phyloP scores from a whole-genome alignment of 2,329 filamentous ascomycete genomes.

The Nannizzia gypsea region DNA sequence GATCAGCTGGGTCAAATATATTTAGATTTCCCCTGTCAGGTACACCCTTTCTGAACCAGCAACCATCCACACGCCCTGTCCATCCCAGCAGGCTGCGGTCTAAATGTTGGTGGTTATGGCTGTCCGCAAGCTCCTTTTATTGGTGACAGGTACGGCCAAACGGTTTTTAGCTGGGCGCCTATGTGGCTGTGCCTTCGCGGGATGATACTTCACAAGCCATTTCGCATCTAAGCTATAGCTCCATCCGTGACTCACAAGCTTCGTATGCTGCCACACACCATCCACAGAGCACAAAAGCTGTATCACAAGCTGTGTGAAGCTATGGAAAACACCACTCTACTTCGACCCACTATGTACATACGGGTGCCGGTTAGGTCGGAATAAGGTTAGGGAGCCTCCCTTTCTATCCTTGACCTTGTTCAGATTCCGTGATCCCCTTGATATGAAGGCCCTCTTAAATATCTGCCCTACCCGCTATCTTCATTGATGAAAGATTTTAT shows the following conservation, averaged over 20 bases:
- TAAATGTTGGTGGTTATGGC: background rate
- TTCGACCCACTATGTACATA: background rate
- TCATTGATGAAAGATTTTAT: background rate
- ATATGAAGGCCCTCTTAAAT: background rate
- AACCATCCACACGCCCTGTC: background rate
- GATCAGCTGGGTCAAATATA: background rate
- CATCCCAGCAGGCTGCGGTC: background rate
- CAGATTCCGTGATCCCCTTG: background rate
- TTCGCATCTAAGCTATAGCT: background rate
- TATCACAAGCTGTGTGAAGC: background rate
- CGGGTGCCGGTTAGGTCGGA: background rate
- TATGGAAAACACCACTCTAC: too few species aligned
- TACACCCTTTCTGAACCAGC: constrained; percentile 1
- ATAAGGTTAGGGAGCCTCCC: background rate
- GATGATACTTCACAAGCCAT: background rate
- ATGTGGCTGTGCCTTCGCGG: background rate
- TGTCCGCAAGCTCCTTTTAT: background rate
- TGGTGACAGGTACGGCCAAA: background rate
- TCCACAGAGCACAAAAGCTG: background rate
- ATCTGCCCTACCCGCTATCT: background rate
- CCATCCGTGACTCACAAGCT: background rate
- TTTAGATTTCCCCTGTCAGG: background rate
- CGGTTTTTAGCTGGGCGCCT: background rate
- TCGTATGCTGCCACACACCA: background rate
- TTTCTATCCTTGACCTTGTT: background rate